Percentiles rank a stretch among this genome's conserved stretches.
Evolutionary conservation across 1,284 basidiomycete genomes (phyloP).

Genomic region (Cerioporus squamosus): DNA sequence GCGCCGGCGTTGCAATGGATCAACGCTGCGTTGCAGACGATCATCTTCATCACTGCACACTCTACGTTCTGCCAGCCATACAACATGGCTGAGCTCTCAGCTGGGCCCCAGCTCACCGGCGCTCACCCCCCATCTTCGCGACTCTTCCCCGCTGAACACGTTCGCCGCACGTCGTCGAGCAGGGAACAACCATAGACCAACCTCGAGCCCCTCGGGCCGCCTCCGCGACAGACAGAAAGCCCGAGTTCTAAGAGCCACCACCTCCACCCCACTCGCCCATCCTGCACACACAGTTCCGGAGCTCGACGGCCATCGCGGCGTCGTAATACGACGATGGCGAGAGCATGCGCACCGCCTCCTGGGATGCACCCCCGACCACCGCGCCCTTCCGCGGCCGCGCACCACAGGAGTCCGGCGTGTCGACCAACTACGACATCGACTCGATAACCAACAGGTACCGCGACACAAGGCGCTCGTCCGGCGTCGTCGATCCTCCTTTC

Average conservation of each 20-base stretch:
- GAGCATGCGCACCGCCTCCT: slow-evolving; percentile 27
- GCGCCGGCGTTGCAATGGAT: too few species aligned
- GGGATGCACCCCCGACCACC: slow-evolving; percentile 20
- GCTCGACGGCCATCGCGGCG: slow-evolving; percentile 55
- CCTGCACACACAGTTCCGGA: slow-evolving; percentile 65
- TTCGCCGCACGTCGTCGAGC: slow-evolving; percentile 44
- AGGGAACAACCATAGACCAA: slow-evolving; percentile 26
- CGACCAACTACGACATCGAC: slow-evolving; percentile 39
- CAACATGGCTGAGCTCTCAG: slow-evolving; percentile 21
- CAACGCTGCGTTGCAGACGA: not conserved
- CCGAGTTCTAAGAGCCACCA: not conserved
- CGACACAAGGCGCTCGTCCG: slow-evolving; percentile 31
- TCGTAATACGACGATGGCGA: slow-evolving; percentile 34
- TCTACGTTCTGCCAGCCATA: not conserved
- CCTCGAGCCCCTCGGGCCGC: slow-evolving; percentile 24
- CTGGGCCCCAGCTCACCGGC: slow-evolving; percentile 7
- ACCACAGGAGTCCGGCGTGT: slow-evolving; percentile 30
- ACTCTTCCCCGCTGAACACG: slow-evolving; percentile 47
- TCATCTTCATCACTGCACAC: slow-evolving; percentile 1
- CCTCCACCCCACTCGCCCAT: slow-evolving; percentile 55
- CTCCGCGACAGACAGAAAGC: slow-evolving; percentile 21
- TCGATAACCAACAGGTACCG: slow-evolving; percentile 33
- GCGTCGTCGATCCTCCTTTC: slow-evolving; percentile 16
- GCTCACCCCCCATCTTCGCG: slow-evolving; percentile 24
- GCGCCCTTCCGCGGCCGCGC: slow-evolving; percentile 5